phyloP scores from a whole-genome alignment of 352 stramenopile species.

The Pseudoperonospora humuli region DNA sequence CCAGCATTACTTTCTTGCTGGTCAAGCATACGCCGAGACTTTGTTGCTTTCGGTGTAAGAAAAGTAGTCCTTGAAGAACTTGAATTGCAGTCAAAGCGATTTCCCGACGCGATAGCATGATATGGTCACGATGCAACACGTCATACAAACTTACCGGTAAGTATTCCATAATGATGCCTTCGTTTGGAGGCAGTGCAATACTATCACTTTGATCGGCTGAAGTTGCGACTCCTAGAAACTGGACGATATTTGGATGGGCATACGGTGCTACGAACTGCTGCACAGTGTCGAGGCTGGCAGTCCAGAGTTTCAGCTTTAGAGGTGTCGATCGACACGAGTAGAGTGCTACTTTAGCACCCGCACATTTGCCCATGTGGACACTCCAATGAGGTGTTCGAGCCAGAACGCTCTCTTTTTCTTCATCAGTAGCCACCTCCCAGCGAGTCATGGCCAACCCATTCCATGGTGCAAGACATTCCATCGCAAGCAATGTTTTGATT shows the following conservation, averaged over 20 bases:
- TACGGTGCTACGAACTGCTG: conserved; percentile 18
- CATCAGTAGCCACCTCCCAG: conserved; percentile 15
- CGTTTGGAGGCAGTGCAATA: background rate
- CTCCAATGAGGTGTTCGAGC: conserved; percentile 28
- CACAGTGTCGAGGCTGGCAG: conserved; percentile 24
- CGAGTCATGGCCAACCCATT: conserved; percentile 17
- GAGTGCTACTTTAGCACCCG: conserved; percentile 20
- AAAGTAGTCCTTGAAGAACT: conserved; percentile 33
- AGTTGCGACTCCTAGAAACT: conserved; percentile 35
- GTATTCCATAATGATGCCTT: conserved; percentile 38
- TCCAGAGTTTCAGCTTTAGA: conserved; percentile 27
- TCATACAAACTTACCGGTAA: conserved; percentile 45
- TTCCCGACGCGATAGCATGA: conserved; percentile 29
- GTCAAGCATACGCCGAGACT: conserved; percentile 37
- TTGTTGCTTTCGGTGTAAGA: conserved; percentile 26
- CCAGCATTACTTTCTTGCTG: conserved; percentile 64
- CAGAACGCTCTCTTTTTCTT: conserved; percentile 11
- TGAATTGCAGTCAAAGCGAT: conserved; percentile 41
- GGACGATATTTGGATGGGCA: conserved; percentile 43
- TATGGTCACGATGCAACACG: conserved; percentile 35
- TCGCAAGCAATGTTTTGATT: conserved; percentile 2
- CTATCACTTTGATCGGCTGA: conserved; percentile 1
- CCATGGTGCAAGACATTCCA: conserved; percentile 16
- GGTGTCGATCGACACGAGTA: conserved; percentile 31
- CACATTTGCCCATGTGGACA: conserved; percentile 24